Percentiles rank a stretch among this genome's conserved stretches.
Conservation (phyloP, 1,139 yeast genomes). For the Suhomyces coccinellae region DNA sequence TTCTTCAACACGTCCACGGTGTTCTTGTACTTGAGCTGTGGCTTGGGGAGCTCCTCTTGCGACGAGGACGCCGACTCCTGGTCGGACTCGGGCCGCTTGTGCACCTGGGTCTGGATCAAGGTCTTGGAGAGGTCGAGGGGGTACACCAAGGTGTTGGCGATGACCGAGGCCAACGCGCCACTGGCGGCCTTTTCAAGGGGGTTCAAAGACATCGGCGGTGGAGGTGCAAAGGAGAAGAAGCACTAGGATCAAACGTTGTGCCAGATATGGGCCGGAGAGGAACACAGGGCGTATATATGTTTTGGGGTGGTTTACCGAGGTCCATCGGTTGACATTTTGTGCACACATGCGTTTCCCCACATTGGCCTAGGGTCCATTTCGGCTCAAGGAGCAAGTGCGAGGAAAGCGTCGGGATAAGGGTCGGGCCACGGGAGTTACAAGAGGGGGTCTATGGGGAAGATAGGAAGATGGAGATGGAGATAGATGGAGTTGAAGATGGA, state of each 20-base stretch:
- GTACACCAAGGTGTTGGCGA: slow-evolving; percentile 78
- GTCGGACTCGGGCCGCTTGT: slow-evolving; percentile 22
- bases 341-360: slow-evolving; percentile 11
- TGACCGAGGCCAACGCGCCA: slow-evolving; percentile 81
- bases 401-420: not conserved
- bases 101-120: slow-evolving; percentile 66
- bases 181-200: slow-evolving; percentile 76
- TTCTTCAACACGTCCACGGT: slow-evolving; percentile 63
- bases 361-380: not conserved
- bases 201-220: slow-evolving; percentile 40
- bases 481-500: too few relatives aligned
- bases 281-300: slow-evolving; percentile 1
- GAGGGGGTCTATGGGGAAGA: too few relatives aligned
- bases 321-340: slow-evolving; percentile 2
- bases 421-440: too few relatives aligned
- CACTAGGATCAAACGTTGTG: too few relatives aligned
- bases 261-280: not conserved
- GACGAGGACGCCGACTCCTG: slow-evolving; percentile 10
- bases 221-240: not conserved
- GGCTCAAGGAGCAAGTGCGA: not conserved
- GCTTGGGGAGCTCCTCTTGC: slow-evolving; percentile 14
- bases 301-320: slow-evolving; percentile 8
- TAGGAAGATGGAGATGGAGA: too few relatives aligned
- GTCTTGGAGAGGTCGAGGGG: slow-evolving; percentile 77
- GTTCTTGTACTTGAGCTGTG: slow-evolving; percentile 50